Conservation (phyloP, 1,284 basidiomycete species). For the Ustilago loliicola region DNA sequence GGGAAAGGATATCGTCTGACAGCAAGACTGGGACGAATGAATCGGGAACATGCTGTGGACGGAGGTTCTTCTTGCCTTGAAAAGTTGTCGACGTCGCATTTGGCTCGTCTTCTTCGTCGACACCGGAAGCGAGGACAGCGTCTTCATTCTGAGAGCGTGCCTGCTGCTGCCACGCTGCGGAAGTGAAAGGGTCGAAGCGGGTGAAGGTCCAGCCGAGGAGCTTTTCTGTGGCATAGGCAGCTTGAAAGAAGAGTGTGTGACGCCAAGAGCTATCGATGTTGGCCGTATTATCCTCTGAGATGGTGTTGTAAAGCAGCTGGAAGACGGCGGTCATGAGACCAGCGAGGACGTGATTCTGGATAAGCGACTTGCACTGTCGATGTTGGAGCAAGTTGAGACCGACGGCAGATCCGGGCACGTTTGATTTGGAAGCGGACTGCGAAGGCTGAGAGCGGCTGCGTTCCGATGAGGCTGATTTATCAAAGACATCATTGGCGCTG, state of each 20-base stretch:
- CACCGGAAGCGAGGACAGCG: constrained; percentile 21
- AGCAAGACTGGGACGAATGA: constrained; percentile 42
- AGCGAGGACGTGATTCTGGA: constrained; percentile 53
- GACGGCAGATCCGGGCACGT: constrained; percentile 40
- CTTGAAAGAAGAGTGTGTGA: constrained; percentile 42
- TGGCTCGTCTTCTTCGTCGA: constrained; percentile 40
- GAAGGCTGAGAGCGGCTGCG: constrained; percentile 20
- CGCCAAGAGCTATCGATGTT: constrained; percentile 24
- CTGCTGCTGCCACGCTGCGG: constrained; percentile 47
- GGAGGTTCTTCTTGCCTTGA: constrained; percentile 21
- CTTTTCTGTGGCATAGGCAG: constrained; percentile 51
- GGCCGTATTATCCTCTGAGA: constrained; percentile 32
- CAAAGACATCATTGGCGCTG: constrained; percentile 44
- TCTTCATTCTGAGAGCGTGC: constrained; percentile 31
- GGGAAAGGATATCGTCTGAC: constrained; percentile 50
- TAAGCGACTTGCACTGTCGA: constrained; percentile 59
- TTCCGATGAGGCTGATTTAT: constrained; percentile 26
- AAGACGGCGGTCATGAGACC: constrained; percentile 49
- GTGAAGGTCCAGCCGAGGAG: constrained; percentile 60
- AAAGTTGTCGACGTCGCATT: constrained; percentile 6
- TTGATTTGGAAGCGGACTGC: constrained; percentile 29
- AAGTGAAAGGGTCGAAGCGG: constrained; percentile 49
- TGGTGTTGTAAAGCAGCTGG: constrained; percentile 50
- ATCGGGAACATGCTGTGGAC: constrained; percentile 35
- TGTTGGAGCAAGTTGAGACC: constrained; percentile 58